Conservation (phyloP, 306 rosid species). For the Cucumis cinereus region DNA sequence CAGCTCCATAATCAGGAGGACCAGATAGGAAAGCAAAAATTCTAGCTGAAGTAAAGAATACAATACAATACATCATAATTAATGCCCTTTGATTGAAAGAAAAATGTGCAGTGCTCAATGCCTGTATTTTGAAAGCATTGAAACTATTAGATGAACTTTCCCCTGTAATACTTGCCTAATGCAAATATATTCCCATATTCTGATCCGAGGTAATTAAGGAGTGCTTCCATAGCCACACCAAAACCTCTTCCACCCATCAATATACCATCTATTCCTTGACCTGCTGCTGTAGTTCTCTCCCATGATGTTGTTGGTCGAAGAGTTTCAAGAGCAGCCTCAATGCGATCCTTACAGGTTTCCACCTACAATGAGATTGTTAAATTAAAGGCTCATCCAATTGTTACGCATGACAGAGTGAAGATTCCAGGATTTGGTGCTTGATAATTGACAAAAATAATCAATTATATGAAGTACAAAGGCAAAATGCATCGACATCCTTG, state of each 20-base stretch:
- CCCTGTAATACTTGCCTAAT: conserved; percentile 38
- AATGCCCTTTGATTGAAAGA: neutral
- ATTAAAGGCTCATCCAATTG: conserved; percentile 8
- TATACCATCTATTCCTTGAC: conserved; percentile 82
- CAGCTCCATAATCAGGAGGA: conserved; percentile 95
- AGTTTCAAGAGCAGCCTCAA: conserved; percentile 85
- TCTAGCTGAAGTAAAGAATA: conserved; percentile 50
- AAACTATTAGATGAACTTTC: neutral
- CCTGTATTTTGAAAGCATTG: neutral
- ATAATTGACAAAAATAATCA: neutral
- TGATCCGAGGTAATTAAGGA: conserved; percentile 82
- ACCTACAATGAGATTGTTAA: conserved; percentile 41
- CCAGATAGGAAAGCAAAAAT: conserved; percentile 83
- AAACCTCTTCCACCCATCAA: conserved; percentile 93
- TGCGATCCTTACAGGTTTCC: conserved; percentile 83
- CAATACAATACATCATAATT: neutral
- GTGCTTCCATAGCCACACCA: conserved; percentile 89
- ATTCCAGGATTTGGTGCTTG: neutral
- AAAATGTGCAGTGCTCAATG: neutral
- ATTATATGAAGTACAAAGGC: neutral
- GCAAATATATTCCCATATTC: conserved; percentile 97
- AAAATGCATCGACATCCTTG: neutral
- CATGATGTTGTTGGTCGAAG: conserved; percentile 92
- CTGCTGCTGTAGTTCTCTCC: conserved; percentile 90
- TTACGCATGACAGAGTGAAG: neutral